A percentile compares a stretch with the other conserved stretches of the same genome.
Conservation (phyloP, 164 flowering plant genomes). For the Tinospora cordifolia region DNA sequence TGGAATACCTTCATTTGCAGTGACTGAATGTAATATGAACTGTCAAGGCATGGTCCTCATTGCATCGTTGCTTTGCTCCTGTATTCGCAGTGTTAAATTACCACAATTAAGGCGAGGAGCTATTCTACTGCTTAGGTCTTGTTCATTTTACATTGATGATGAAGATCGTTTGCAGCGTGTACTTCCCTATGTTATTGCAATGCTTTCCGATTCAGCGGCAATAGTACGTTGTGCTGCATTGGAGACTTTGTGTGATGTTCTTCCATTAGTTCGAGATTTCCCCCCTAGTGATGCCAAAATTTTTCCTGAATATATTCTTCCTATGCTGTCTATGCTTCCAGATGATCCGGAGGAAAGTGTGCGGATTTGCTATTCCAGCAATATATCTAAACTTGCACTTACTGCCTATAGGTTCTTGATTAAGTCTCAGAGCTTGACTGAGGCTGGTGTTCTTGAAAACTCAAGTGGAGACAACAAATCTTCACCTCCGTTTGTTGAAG, state of each 20-base stretch:
- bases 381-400: slow-evolving; percentile 76
- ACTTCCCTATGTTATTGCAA: slow-evolving; percentile 81
- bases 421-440: slow-evolving; percentile 67
- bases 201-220: slow-evolving; percentile 92
- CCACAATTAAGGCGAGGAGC: slow-evolving; percentile 84
- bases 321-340: slow-evolving; percentile 98
- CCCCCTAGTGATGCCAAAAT: slow-evolving; percentile 99
- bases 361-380: slow-evolving; percentile 86
- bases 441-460: slow-evolving; percentile 78
- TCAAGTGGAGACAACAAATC: slow-evolving; percentile 36
- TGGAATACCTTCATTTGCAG: slow-evolving; percentile 52
- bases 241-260: slow-evolving; percentile 80
- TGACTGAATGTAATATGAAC: slow-evolving; percentile 46
- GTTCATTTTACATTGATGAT: slow-evolving; percentile 77
- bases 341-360: slow-evolving; percentile 99
- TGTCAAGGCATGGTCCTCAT: slow-evolving; percentile 97
- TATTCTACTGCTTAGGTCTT: slow-evolving; percentile 60
- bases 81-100: slow-evolving; percentile 85
- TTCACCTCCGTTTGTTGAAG: slow-evolving; percentile 27
- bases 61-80: slow-evolving; percentile 87
- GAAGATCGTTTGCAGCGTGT: slow-evolving; percentile 94
- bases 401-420: slow-evolving; percentile 82
- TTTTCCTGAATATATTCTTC: slow-evolving; percentile 93
- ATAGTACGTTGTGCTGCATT: slow-evolving; percentile 95
- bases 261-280: slow-evolving; percentile 84